Evolutionary conservation across 441 rosid genomes (phyloP).

Genomic region (Hypseocharis bilobata): DNA sequence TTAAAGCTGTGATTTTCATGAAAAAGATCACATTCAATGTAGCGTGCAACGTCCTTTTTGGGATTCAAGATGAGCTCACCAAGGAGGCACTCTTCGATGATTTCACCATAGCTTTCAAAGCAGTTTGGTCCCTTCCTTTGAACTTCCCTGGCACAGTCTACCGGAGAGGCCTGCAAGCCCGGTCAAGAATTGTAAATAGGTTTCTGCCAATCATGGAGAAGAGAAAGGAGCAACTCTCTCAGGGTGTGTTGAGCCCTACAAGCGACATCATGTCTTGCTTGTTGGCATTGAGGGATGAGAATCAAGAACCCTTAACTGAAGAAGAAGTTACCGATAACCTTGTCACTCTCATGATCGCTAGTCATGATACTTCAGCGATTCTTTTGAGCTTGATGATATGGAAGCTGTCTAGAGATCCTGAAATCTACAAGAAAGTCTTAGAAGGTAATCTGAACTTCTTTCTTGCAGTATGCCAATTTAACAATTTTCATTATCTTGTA

Average conservation of each 20-base stretch:
- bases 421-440: background rate
- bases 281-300: background rate
- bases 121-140: background rate
- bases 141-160: background rate
- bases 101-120: background rate
- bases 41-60: background rate
- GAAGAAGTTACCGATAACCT: background rate
- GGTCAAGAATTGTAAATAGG: background rate
- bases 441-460: no score
- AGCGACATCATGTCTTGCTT: background rate
- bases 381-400: background rate
- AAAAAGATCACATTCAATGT: background rate
- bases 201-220: background rate
- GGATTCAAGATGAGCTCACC: background rate
- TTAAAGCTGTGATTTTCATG: background rate
- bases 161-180: background rate
- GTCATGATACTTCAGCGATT: background rate
- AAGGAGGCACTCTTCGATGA: background rate
- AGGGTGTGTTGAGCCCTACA: background rate
- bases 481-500: no score
- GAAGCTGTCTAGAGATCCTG: background rate
- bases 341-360: background rate
- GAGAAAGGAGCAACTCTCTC: slow-evolving; percentile 7
- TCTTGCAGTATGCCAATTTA: no score
- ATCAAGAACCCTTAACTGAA: background rate